phyloP scores from a whole-genome alignment of 768 basidiomycete species.

The Rhodosporidiobolus sp. region DNA sequence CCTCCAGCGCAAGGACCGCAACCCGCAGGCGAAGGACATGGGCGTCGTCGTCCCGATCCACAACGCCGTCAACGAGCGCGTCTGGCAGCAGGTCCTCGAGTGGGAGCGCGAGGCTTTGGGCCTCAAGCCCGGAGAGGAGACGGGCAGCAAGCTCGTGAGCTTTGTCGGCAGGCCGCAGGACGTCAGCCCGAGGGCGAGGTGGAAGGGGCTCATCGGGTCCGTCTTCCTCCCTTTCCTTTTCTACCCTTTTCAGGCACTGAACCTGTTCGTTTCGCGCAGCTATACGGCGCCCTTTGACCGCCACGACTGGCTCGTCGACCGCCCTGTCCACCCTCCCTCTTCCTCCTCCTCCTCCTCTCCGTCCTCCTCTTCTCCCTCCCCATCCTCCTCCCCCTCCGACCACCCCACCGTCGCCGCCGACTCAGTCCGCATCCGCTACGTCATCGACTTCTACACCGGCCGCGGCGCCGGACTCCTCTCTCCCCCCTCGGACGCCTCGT shows the following conservation, averaged over 20 bases:
- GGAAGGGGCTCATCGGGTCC: conserved; percentile 82
- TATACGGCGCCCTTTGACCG: conserved; percentile 93
- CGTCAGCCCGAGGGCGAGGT: conserved; percentile 72
- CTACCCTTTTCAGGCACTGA: neutral
- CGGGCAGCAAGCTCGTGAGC: conserved; percentile 71
- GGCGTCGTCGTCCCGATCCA: conserved; percentile 94
- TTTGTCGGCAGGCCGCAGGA: conserved; percentile 87
- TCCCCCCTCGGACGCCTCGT: conserved; percentile 12
- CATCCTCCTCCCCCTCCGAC: neutral
- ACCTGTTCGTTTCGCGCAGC: conserved; percentile 51
- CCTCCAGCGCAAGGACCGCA: conserved; percentile 87
- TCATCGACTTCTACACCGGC: conserved; percentile 98
- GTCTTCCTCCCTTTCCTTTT: conserved; percentile 43
- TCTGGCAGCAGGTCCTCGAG: conserved; percentile 74
- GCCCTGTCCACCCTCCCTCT: conserved; percentile 55
- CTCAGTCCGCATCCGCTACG: conserved; percentile 80
- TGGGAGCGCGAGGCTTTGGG: conserved; percentile 61
- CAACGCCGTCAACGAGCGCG: conserved; percentile 95
- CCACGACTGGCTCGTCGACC: conserved; percentile 94
- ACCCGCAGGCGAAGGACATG: conserved; percentile 73
- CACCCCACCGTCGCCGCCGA: neutral
- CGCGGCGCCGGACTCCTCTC: conserved; percentile 48
- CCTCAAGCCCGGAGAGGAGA: conserved; percentile 36
- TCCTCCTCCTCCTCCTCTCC: conserved; percentile 3
- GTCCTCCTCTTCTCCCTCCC: neutral